phyloP scores from a whole-genome alignment of 805 yeast genomes.

The Diddensiella santjacobensis region DNA sequence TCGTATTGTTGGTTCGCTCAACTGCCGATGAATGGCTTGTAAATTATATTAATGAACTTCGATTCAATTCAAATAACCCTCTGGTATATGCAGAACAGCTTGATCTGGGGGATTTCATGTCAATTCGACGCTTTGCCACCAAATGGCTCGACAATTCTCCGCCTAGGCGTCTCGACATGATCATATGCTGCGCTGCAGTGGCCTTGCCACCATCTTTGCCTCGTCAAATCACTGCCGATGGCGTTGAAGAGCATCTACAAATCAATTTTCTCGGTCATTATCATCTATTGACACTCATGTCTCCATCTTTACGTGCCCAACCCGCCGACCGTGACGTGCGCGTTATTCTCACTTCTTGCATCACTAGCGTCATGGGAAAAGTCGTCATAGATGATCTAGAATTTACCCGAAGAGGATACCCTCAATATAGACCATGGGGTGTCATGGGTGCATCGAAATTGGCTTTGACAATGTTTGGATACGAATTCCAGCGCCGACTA shows the following conservation, averaged over 20 bases:
- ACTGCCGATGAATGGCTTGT: constrained; percentile 67
- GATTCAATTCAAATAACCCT: constrained; percentile 64
- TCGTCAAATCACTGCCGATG: constrained; percentile 72
- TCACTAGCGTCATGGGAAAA: constrained; percentile 69
- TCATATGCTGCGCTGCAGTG: constrained; percentile 84
- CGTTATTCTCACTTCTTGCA: constrained; percentile 72
- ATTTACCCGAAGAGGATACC: constrained; percentile 59
- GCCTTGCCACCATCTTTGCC: constrained; percentile 62
- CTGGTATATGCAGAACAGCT: constrained; percentile 89
- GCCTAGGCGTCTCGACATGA: constrained; percentile 86
- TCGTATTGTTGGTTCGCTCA: constrained; percentile 66
- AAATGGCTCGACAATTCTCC: constrained; percentile 89
- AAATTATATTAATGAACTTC: constrained; percentile 74
- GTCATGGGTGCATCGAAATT: constrained; percentile 82
- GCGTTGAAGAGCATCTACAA: constrained; percentile 81
- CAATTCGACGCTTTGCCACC: constrained; percentile 87
- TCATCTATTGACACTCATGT: constrained; percentile 72
- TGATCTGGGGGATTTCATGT: constrained; percentile 67
- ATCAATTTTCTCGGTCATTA: constrained; percentile 76
- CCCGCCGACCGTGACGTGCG: constrained; percentile 95
- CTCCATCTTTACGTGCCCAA: constrained; percentile 83
- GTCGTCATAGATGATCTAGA: constrained; percentile 60
- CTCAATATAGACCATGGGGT: constrained; percentile 60
- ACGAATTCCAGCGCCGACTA: constrained; percentile 69
- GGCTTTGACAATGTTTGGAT: constrained; percentile 67